Evolutionary conservation across 2,329 filamentous ascomycete genomes (phyloP), one percentile per base, ranked within the genome.

Genomic region (Furcasterigmium furcatum): DNA sequence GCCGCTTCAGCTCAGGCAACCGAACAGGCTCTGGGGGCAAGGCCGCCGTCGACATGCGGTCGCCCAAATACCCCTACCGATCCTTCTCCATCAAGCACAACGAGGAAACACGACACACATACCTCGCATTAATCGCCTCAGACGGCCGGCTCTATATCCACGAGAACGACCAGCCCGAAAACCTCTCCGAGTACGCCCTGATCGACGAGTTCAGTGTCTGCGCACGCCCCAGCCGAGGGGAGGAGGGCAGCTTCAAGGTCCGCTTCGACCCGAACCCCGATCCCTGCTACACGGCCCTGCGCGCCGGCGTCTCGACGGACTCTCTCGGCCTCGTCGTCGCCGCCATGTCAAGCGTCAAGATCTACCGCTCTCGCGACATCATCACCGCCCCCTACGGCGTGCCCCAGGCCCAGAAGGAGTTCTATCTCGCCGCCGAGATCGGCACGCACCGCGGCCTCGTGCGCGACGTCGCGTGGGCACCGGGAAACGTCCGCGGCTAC

Each of bases 381-480:
- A 63, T 75, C 50, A 72, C 67, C n/a, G 66, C 68, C 32, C 73
- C 68, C 42, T 76, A 76, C 51, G 82, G 71, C 45, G 73, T 73
- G 32, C 65, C 66, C 14, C 72, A 64, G 71, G 83, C 68, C 68
- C 81, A 61, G 72, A 87, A 88, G 50, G 86, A 89, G 48, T 95
- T 97, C 60, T 96, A 95, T 62, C 80, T 88, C 8, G 91, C 91
- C 1, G 84, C 85, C 18, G 86, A 91, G 59, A 72, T 97, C 14
- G 73, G 74, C 24, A 83, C 84, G 2, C 88, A 96, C 56, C 76
- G 80, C 8, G 84, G 85, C 1, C 75, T 97, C 32, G 87, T 96
- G 7, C 79, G 92, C 40, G 91, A 96, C 62, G 80, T 96, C 2
- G 85, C 89, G 3, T 99, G 94, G 94, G 90, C 92, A 1, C 87